Base-by-base conservation (phyloP, 805 yeast species). In the Kregervanrija pseudodelftensis region DNA sequence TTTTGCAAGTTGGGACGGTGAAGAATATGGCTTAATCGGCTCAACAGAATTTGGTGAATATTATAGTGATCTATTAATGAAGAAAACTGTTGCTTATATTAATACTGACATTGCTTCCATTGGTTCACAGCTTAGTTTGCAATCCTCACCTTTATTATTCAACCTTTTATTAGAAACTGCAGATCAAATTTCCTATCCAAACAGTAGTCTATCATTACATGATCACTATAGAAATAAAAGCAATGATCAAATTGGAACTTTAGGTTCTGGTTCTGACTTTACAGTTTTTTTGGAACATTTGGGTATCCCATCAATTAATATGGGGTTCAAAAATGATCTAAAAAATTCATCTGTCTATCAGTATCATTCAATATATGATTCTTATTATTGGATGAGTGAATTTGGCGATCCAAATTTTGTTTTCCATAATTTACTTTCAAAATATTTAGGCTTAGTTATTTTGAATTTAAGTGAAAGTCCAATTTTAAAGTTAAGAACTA, bases 1-100 rank as follows among this genome's bases (percentile, higher is more conserved):
- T 43, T 68, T 87, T 39, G 82, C 82, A 0, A 79, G 85, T 30
- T 87, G 89, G 89, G 95, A 87, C 62, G 95, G 86, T 33, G 89
- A 80, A 51, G 87, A 81, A 56, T 76, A 75, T 49, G 91, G 85
- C 0, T 65, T 79, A 44, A 51, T 86, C 30, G 95, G 95, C 1
- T 79, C 89, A 0, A 81, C 93, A 0, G 93, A 86, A 55, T 84
- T 73, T 66, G 88, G 82, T 5, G 91, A 85, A 59, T 78, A 77
- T 44, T 67, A 76, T 44, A 72, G 70, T 2, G 57, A 66, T 22
- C 55, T 56, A 30, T 60, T 85, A 33, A 66, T 69, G 39, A 68
- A 66, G 35, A 70, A 72, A 37, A 81, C 76, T 1, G 71, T 83
- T 35, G 86, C 85, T 0, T 85, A 85, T 58, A 57, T 85, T 48